Conservation (phyloP, 768 basidiomycete genomes). For the Russula sp. region DNA sequence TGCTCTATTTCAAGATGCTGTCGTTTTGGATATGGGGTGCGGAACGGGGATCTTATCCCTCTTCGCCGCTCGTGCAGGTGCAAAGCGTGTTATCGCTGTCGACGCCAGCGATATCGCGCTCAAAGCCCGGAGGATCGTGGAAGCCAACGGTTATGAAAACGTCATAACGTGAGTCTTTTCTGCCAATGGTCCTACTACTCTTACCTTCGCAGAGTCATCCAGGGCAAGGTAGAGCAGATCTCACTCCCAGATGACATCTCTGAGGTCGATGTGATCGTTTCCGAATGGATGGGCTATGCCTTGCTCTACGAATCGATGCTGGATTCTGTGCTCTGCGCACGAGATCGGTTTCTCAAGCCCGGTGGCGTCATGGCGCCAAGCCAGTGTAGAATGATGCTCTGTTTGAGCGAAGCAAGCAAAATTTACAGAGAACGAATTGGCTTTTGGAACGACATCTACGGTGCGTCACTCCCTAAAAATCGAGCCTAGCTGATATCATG, state of each 20-base stretch:
- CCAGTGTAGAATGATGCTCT: constrained; percentile 82
- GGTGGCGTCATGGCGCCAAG: constrained; percentile 87
- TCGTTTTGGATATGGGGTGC: constrained; percentile 94
- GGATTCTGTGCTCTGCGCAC: constrained; percentile 85
- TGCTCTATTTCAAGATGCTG: constrained; percentile 69
- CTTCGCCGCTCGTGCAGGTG: constrained; percentile 85
- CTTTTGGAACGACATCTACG: constrained; percentile 92
- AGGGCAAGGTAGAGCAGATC: constrained; percentile 88
- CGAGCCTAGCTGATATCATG: not conserved
- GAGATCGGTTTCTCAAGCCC: constrained; percentile 77
- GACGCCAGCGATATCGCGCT: constrained; percentile 74
- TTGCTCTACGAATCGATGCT: constrained; percentile 96
- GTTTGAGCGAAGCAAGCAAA: constrained; percentile 69
- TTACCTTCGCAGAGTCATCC: constrained; percentile 55
- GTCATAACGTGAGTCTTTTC: constrained; percentile 50
- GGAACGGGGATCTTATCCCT: constrained; percentile 91
- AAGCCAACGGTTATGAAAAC: constrained; percentile 49
- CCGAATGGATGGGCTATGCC: constrained; percentile 97
- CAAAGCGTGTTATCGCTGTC: constrained; percentile 84
- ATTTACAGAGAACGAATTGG: constrained; percentile 74
- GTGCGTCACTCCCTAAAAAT: constrained; percentile 37
- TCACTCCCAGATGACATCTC: constrained; percentile 60
- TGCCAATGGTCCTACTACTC: not conserved
- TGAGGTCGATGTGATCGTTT: constrained; percentile 90
- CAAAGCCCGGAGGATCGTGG: constrained; percentile 45